Conservation (phyloP, 176 grass and related monocot genomes). For the Oryza officinalis region DNA sequence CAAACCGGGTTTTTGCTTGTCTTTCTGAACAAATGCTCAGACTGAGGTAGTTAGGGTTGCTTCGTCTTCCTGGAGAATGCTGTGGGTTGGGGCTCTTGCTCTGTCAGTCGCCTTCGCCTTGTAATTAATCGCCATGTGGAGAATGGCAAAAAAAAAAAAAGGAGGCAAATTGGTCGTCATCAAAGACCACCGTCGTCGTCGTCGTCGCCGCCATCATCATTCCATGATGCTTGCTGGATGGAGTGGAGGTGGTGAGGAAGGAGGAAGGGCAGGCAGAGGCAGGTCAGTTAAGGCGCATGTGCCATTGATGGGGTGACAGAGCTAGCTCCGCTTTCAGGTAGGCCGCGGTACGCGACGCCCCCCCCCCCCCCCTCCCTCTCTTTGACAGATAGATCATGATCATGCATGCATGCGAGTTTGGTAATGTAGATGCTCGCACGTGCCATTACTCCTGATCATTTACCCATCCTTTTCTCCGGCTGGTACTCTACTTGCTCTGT, state of each 20-base stretch:
- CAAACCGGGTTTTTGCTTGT: constrained; percentile 37
- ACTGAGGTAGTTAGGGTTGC: neutral
- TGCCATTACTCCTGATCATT: neutral
- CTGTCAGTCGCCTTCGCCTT: constrained; percentile 22
- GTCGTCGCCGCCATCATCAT: constrained; percentile 20
- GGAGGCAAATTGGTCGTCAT: neutral
- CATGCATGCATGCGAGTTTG: constrained; percentile 12
- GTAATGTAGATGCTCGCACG: neutral
- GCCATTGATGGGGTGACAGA: constrained; percentile 34
- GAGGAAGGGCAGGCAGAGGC: constrained; percentile 6
- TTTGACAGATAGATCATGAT: constrained; percentile 33
- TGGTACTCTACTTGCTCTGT: neutral
- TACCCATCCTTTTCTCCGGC: neutral
- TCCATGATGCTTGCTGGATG: constrained; percentile 33
- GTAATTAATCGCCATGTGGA: constrained; percentile 38
- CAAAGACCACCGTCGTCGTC: neutral
- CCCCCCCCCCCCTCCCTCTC: neutral
- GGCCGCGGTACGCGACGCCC: neutral
- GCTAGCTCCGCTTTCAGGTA: constrained; percentile 32
- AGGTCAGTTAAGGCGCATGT: constrained; percentile 37
- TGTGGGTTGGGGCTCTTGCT: constrained; percentile 16
- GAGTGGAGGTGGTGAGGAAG: constrained; percentile 9
- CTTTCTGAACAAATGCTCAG: constrained; percentile 27
- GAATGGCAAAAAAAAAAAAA: neutral
- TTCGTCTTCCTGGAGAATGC: constrained; percentile 7